Percentiles rank a stretch among this genome's conserved stretches.
Conservation (phyloP, 192 early-diverging fungal species). For the Coemansia sp. region DNA sequence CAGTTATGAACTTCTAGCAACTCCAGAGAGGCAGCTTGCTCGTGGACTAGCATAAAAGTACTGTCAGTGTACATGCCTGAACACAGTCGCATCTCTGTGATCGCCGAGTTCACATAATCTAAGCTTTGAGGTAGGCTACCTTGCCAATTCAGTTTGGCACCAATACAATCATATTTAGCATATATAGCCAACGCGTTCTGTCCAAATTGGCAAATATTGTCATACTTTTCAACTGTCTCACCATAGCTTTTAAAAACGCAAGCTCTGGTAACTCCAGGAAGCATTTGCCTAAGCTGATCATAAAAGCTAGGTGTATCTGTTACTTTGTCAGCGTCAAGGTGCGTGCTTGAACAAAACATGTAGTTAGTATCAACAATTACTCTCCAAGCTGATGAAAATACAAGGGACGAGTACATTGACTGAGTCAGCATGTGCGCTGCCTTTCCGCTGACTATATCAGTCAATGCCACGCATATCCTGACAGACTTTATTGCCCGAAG, state of each 20-base stretch:
- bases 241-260: not conserved
- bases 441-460: not conserved
- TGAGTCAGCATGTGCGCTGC: not conserved
- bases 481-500: not conserved
- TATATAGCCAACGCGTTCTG: not conserved
- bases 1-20: not conserved
- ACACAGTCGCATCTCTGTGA: not conserved
- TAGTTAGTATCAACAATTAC: not conserved
- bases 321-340: not conserved
- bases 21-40: not conserved
- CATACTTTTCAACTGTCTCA: not conserved
- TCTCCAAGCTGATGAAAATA: not conserved
- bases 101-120: too few relatives aligned
- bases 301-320: not conserved
- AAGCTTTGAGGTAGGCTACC: not conserved
- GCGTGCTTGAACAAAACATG: not conserved
- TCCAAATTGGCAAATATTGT: not conserved
- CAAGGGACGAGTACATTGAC: not conserved
- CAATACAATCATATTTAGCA: not conserved
- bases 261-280: not conserved
- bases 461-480: not conserved
- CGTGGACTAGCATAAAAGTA: not conserved
- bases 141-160: not conserved
- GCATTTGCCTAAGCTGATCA: not conserved
- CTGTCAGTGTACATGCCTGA: not conserved